Evolutionary conservation across 805 yeast genomes (phyloP).

Genomic region (Clavispora asparagi): DNA sequence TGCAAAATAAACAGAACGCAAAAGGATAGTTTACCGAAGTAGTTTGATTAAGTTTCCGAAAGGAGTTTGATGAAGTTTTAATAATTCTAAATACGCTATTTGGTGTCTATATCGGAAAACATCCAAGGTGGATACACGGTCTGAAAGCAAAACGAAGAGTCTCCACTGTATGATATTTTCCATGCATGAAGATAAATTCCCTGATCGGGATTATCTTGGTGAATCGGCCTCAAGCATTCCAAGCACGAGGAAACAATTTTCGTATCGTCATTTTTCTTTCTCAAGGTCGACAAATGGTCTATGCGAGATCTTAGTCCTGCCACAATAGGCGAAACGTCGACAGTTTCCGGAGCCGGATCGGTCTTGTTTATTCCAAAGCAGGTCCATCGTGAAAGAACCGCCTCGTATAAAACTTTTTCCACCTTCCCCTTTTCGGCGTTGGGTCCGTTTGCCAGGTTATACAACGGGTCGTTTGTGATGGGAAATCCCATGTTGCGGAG

Average conservation of each 20-base stretch:
- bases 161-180: slow-evolving; percentile 16
- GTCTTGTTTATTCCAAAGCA: neutral
- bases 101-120: neutral
- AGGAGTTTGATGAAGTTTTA: no score
- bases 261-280: neutral
- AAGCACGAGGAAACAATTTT: slow-evolving; percentile 1
- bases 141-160: slow-evolving; percentile 29
- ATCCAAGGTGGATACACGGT: slow-evolving; percentile 46
- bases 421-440: slow-evolving; percentile 3
- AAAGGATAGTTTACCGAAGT: no score
- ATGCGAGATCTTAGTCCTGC: neutral
- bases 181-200: slow-evolving; percentile 47
- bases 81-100: neutral
- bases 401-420: slow-evolving; percentile 5
- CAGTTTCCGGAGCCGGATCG: neutral
- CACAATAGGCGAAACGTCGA: neutral
- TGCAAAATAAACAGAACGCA: no score
- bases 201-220: slow-evolving; percentile 14
- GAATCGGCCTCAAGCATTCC: slow-evolving; percentile 12
- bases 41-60: no score
- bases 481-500: slow-evolving; percentile 38
- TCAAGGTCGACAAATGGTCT: neutral
- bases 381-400: slow-evolving; percentile 3
- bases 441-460: slow-evolving; percentile 4
- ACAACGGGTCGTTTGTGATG: slow-evolving; percentile 12